Percentiles rank a stretch among this genome's conserved stretches.
Conservation (phyloP, 371 early-diverging fungal species). For the Rhizomucor pusillus region DNA sequence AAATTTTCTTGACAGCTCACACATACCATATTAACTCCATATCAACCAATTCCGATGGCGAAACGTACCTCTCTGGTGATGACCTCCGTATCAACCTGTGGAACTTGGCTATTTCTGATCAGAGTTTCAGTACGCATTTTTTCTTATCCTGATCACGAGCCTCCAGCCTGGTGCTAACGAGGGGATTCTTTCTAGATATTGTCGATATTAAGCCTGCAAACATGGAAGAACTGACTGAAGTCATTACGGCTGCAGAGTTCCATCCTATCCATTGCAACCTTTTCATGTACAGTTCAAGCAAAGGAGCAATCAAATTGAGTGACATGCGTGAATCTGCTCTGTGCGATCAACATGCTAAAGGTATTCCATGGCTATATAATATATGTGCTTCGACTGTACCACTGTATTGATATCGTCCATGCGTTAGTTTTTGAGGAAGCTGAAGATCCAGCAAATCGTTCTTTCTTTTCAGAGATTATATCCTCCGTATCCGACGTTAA, state of each 20-base stretch:
- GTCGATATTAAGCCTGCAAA: constrained; percentile 97
- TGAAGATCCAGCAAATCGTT: constrained; percentile 88
- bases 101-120: constrained; percentile 86
- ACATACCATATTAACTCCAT: constrained; percentile 96
- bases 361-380: constrained; percentile 16
- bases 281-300: constrained; percentile 92
- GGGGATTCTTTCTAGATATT: constrained; percentile 64
- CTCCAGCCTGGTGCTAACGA: neutral
- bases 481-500: constrained; percentile 94
- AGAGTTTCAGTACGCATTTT: constrained; percentile 79
- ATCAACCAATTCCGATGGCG: constrained; percentile 87
- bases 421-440: constrained; percentile 83
- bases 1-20: constrained; percentile 87
- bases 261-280: constrained; percentile 84
- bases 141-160: no score
- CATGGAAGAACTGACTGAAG: constrained; percentile 94
- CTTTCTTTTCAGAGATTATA: constrained; percentile 97
- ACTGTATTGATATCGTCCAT: no score
- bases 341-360: constrained; percentile 83
- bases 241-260: constrained; percentile 96
- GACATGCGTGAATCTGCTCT: constrained; percentile 89
- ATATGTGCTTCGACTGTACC: no score
- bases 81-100: constrained; percentile 93
- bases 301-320: constrained; percentile 85
- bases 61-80: constrained; percentile 91